Base-by-base conservation (phyloP, 192 early-diverging fungal species). In the Backusella psychrophila region DNA sequence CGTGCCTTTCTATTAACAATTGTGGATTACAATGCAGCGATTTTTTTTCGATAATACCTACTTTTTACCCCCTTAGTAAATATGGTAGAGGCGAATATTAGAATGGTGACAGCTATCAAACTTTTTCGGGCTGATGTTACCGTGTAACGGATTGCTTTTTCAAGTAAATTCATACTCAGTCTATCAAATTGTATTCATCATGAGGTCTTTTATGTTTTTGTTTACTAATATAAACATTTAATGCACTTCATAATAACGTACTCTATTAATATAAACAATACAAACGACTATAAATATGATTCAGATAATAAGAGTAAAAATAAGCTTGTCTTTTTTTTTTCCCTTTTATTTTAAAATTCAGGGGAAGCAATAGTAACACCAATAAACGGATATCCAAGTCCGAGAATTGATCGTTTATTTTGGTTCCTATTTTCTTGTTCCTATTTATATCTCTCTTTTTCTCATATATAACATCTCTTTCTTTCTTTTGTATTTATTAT, bases 321-420 rank as follows among this genome's bases (percentile, higher is more conserved):
- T 49, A 49, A 49, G 19, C 46, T 49, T 19, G 46, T 6, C 46
- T 49, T 49, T 49, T 49, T 49, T 6, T 19, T n/a, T n/a, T 5
- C 19, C 15, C 52, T 59, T 59, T 23, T 59, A 8, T 26, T 59
- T 59, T 59, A 26, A 59, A 59, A 59, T 59, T 59, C 53, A 59
- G 53, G 53, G 53, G 53, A 8, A 59, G 11, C 0, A 2, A 23
- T 1, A 23, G 53, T 59, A 9, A 59, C 9, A 59, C 23, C 21
- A 59, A 59, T 59, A 59, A 59, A 59, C 53, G 53, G 53, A 59
- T 59, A 59, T 59, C 53, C 53, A 59, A 59, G 53, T 59, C 53
- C 53, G 53, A 59, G 53, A 59, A 59, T 59, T 59, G 53, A 59
- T 21, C 53, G 26, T 59, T 23, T 59, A 59, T 59, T 59, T 59